Evolutionary conservation across 1,284 basidiomycete genomes (phyloP), one percentile per base, ranked within the genome.

Genomic region (Sanghuangporus sanghuang): DNA sequence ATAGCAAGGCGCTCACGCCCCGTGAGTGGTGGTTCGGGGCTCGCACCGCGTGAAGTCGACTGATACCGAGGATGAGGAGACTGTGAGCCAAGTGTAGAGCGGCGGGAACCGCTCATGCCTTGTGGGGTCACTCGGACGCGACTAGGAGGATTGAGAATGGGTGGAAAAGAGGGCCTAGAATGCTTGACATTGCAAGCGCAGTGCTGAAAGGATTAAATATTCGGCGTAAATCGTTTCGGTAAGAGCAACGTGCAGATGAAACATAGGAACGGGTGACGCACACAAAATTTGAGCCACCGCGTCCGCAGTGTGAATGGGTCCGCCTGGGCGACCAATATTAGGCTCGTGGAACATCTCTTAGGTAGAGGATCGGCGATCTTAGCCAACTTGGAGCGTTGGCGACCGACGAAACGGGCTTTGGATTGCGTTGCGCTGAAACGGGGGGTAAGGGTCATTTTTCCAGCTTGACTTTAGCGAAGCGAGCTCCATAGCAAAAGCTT

Each of bases 351-450:
- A 55, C 53, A 62, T 59, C 55, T 62, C 48, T 60, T 60, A 56
- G 48, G 56, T 49, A 39, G 48, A 59, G 64, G 55, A 65, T 65
- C 64, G 64, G 59, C 56, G 64, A 65, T 65, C 61, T 62, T 50
- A 55, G 62, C 27, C 52, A 49, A 56, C 49, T 42, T 38, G 49
- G 44, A 54, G 61, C 52, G 59, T 55, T 61, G 61, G 54, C 58
- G 65, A 61, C 65, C 56, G 57, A 64, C 61, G 58, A 57, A 57
- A 59, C 44, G 44, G 56, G 57, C 44, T 48, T 58, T 66, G 61
- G 49, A 62, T 63, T 62, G 65, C 58, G 58, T 61, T 59, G 62
- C 53, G 61, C 57, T 66, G 65, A 66, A 66, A 66, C 65, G 62
- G 60, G 64, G 59, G 48, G 64, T 57, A 61, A 48, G 64, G 60